Conservation (phyloP, 2,329 filamentous ascomycete species). For the Arthrobotrys conoides region DNA sequence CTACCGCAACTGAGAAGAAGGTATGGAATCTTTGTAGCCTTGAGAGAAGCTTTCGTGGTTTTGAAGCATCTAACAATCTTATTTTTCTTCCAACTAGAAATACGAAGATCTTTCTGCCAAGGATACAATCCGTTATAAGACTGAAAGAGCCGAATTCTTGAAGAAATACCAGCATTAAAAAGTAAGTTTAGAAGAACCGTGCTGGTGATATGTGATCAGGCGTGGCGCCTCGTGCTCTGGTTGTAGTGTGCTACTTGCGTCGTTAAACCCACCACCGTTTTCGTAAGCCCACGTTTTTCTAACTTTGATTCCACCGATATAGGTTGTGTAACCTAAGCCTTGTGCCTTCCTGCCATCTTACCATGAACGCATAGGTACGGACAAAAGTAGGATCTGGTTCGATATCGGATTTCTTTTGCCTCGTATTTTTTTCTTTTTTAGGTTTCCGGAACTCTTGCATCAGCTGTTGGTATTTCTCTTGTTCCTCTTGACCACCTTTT, state of each 20-base stretch:
- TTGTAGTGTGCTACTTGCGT: slow-evolving; percentile 16
- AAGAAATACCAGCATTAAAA: slow-evolving; percentile 52
- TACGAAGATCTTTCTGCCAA: slow-evolving; percentile 35
- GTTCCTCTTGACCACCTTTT: slow-evolving; percentile 5
- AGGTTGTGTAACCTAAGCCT: slow-evolving; percentile 43
- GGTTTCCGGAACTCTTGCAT: slow-evolving; percentile 23
- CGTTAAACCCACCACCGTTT: not conserved
- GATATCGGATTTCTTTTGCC: slow-evolving; percentile 44
- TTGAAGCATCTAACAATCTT: not conserved
- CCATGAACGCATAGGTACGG: slow-evolving; percentile 3
- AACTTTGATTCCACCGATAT: slow-evolving; percentile 28
- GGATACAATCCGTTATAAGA: slow-evolving; percentile 31
- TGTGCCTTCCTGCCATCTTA: not conserved
- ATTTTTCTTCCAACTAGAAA: slow-evolving; percentile 38
- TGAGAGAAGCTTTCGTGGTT: not conserved
- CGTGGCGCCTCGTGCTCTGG: not conserved
- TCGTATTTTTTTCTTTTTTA: slow-evolving; percentile 5
- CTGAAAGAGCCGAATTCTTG: slow-evolving; percentile 45
- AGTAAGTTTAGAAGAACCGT: slow-evolving; percentile 1
- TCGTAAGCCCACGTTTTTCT: slow-evolving; percentile 23
- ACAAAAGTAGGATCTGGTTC: slow-evolving; percentile 31
- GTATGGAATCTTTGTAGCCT: slow-evolving; percentile 11
- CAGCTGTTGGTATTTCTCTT: slow-evolving; percentile 17
- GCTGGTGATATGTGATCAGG: not conserved
- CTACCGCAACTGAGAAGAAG: slow-evolving; percentile 39